phyloP scores from a whole-genome alignment of 139 green algal species.

The Dunaliella primolecta region DNA sequence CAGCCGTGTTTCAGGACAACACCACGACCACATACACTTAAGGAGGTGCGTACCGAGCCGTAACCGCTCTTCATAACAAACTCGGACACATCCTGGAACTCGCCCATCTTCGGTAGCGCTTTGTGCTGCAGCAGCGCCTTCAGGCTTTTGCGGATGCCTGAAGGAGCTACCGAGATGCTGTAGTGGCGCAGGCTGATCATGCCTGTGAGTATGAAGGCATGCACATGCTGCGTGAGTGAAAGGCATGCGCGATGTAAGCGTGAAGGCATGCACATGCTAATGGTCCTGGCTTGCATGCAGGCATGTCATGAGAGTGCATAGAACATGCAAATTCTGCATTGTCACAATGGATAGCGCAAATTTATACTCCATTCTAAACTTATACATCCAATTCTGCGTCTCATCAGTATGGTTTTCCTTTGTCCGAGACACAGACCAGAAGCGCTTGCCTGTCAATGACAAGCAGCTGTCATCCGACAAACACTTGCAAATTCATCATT shows the following conservation, averaged over 20 bases:
- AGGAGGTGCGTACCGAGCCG: conserved; percentile 79
- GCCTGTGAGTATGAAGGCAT: conserved; percentile 40
- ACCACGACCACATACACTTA: too few species aligned
- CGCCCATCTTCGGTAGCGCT: conserved; percentile 72
- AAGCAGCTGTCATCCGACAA: too few species aligned
- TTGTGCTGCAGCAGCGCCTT: conserved; percentile 69
- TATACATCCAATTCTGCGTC: too few species aligned
- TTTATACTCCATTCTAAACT: too few species aligned
- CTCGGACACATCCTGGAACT: conserved; percentile 81
- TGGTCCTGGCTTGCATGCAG: not conserved
- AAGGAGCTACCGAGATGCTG: conserved; percentile 69
- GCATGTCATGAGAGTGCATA: too few species aligned
- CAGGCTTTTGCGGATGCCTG: conserved; percentile 74
- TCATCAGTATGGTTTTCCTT: too few species aligned
- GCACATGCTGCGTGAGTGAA: not conserved
- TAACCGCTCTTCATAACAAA: conserved; percentile 82
- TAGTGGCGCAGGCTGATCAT: conserved; percentile 87
- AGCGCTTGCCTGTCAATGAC: too few species aligned
- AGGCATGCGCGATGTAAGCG: not conserved
- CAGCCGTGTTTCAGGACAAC: too few species aligned
- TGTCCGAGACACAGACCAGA: too few species aligned
- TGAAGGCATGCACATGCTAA: too few species aligned
- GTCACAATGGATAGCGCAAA: too few species aligned
- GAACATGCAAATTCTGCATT: too few species aligned
- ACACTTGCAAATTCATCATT: not conserved